Evolutionary conservation across 2,329 filamentous ascomycete genomes (phyloP), one percentile per base, ranked within the genome.

Genomic region (Apiospora aurea): DNA sequence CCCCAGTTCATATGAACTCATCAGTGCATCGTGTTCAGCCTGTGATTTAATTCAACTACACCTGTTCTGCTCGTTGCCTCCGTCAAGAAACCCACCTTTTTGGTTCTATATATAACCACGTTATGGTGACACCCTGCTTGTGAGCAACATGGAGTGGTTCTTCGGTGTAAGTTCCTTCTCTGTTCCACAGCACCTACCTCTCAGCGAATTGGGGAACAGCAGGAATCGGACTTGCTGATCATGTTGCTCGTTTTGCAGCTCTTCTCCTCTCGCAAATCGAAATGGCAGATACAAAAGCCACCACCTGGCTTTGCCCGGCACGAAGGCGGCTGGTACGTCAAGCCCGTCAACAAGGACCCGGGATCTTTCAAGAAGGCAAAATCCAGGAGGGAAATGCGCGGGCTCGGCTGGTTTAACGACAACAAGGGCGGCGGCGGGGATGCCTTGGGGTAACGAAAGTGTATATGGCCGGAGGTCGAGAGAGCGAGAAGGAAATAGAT

Each of bases 251-350:
- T 14, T 26, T 4, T 57, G 26, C 16, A 57, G 51, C 26, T 13
- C 14, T 34, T 24, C 26, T 57, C 51, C 26, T 57, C 51, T 34
- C 26, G 14, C 26, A 57, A 57, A 29, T 14, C 51, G 24, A 29
- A 29, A 10, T 57, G 26, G 51, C 51, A 34, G 51, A 13, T 18
- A 8, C 16, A 16, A 18, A 18, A 57, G 38, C 64, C 64, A 43
- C 64, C 64, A 4, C 38, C 64, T 10, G 64, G 64, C 38, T 67
- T 43, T 44, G 38, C 38, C 21, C n/a, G 64, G 21, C 13, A 67
- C 13, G 34, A 67, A 5, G 64, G 64, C 21, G 64, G 64, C 16
- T 44, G 34, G 64, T 67, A 67, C 64, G 64, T 67, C 16, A 67
- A 67, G 64, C 64, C 64, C 10, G 38, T 67, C 2, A 18, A 67